Evolutionary conservation across 768 basidiomycete species (phyloP).

Genomic region (Tylopilus felleus): DNA sequence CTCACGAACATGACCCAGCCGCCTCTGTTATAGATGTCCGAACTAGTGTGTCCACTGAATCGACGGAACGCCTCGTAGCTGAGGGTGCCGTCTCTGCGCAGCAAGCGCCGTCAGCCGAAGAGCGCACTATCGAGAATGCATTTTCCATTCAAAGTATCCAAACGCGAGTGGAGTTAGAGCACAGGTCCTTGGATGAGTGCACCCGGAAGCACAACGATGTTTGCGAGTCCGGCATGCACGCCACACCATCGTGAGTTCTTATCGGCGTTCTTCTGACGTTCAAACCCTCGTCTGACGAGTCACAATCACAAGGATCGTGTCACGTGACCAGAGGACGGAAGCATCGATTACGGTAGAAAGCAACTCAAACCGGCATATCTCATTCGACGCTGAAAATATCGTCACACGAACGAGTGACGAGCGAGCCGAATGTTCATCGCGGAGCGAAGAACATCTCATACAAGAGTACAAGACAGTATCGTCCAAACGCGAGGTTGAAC

Average conservation of each 20-base stretch:
- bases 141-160: background rate
- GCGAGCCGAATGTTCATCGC: background rate
- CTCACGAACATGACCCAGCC: background rate
- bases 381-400: background rate
- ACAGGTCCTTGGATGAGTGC: background rate
- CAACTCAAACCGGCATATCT: background rate
- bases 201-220: background rate
- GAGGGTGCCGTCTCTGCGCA: background rate
- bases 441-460: background rate
- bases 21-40: background rate
- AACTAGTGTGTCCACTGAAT: background rate
- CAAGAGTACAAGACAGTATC: background rate
- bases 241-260: constrained; percentile 4
- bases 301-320: background rate
- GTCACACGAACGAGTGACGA: background rate
- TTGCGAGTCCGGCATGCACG: background rate
- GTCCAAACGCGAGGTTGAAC: background rate
- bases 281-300: background rate
- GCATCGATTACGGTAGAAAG: background rate
- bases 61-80: background rate
- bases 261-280: background rate
- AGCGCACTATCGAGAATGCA: background rate
- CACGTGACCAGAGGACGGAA: background rate
- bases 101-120: background rate
- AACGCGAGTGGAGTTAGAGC: background rate